Evolutionary conservation across 345 rosid genomes (phyloP).

Genomic region (Aquilaria yunnanensis): DNA sequence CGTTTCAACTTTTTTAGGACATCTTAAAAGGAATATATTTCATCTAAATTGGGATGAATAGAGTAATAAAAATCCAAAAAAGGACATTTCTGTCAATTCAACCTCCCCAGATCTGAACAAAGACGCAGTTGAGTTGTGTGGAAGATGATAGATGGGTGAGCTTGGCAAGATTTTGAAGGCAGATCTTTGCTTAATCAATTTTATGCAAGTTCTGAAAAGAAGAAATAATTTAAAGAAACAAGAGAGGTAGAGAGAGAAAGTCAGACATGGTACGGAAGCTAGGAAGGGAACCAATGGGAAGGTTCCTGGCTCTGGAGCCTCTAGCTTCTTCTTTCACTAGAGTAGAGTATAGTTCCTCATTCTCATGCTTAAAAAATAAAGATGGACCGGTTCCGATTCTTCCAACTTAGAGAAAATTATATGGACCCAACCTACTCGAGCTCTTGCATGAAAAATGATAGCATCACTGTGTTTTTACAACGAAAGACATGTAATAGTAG

Average conservation of each 20-base stretch:
- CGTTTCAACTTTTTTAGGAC: too few relatives aligned
- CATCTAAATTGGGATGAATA: too few relatives aligned
- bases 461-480: too few relatives aligned
- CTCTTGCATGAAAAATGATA: too few relatives aligned
- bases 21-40: too few relatives aligned
- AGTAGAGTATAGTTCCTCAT: constrained; percentile 5
- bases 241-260: constrained; percentile 20
- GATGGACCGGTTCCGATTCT: constrained; percentile 46
- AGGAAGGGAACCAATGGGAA: constrained; percentile 39
- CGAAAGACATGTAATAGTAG: too few relatives aligned
- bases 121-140: too few relatives aligned
- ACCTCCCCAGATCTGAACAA: too few relatives aligned
- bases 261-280: constrained; percentile 29
- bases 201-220: constrained; percentile 24
- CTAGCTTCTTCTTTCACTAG: constrained; percentile 27
- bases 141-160: constrained; percentile 1
- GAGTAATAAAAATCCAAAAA: too few relatives aligned
- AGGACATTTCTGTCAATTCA: too few relatives aligned
- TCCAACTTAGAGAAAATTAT: constrained; percentile 10
- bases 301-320: constrained; percentile 18
- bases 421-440: too few relatives aligned
- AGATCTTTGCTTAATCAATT: constrained; percentile 48
- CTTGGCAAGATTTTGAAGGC: constrained; percentile 14
- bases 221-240: background rate
- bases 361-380: constrained; percentile 1